Evolutionary conservation across 192 early-diverging fungal genomes (phyloP).

Genomic region (Backusella mclennaniae): DNA sequence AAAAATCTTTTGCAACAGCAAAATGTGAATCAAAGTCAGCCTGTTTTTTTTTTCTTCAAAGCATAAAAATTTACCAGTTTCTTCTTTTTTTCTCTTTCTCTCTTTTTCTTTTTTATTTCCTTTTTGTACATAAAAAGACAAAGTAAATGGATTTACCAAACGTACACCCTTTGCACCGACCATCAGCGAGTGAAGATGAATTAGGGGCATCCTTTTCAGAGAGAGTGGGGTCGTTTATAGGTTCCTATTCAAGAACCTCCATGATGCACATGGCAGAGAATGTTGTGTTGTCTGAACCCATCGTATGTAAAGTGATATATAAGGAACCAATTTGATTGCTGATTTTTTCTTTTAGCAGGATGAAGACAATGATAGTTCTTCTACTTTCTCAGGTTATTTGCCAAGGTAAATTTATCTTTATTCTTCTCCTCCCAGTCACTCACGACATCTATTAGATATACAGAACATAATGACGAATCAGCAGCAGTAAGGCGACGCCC

Average conservation of each 20-base stretch:
- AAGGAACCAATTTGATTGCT: background rate
- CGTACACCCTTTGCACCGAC: constrained; percentile 27
- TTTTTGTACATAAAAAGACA: background rate
- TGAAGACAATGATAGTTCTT: background rate
- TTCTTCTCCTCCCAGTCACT: background rate
- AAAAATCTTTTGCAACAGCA: background rate
- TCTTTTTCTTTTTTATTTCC: background rate
- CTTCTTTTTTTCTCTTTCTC: background rate
- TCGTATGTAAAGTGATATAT: background rate
- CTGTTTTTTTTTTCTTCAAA: background rate
- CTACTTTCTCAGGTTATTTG: background rate
- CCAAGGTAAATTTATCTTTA: background rate
- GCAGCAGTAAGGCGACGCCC: background rate
- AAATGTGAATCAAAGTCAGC: background rate
- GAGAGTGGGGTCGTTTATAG: constrained; percentile 28
- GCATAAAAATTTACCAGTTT: background rate
- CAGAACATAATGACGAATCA: background rate
- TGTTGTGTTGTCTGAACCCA: constrained; percentile 11
- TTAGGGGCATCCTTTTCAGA: background rate
- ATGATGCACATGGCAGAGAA: constrained; percentile 39
- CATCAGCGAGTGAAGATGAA: constrained; percentile 5
- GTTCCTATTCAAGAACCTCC: constrained; percentile 33
- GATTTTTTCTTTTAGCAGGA: background rate
- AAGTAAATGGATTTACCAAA: constrained; percentile 4
- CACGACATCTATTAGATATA: background rate